Evolutionary conservation across 108 stramenopile species (phyloP), one percentile per base, ranked within the genome.

Genomic region (Pseudonitzschia pungens): DNA sequence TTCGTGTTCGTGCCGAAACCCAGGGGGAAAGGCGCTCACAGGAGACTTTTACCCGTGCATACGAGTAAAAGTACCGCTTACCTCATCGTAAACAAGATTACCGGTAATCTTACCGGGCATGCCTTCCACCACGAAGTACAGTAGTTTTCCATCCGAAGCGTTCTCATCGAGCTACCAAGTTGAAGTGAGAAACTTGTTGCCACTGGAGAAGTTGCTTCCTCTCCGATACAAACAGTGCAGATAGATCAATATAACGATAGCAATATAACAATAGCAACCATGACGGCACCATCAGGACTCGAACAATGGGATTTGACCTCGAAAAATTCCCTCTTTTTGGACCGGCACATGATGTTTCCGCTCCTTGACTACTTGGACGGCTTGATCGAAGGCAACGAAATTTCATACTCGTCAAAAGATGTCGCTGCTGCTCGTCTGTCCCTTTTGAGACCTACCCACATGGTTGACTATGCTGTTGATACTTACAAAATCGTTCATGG

Each of bases 291-390:
- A 78, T 43, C 44, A 67, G 70, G 74, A 60, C 69, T 82, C 33
- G 83, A 84, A 75, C 76, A 80, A 77, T 88, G 89, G 81, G 96
- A 97, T 69, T 84, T 97, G 69, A 97, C 97, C 62, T 82, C 84
- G 50, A 81, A 81, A 51, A 84, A 94, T 69, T 89, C 92, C 50
- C 90, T 95, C 43, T 92, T 85, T 73, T 79, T 97, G 75, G 98
- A 98, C 79, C 90, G 92, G 14, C 98, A 98, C 90, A 88, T 97
- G 88, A 87, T 98, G 84, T 93, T 96, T 81, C 96, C 95, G 41
- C 81, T 97, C 66, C 84, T 97, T 58, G 95, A 96, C 67, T 98
- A 93, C 76, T 64, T 96, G 42, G 89, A 94, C 69, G 85, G 85
- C 15, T 76, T 88, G 72, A 94, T 94, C 72, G 64, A 60, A 16